phyloP scores from a whole-genome alignment of 2,329 filamentous ascomycete genomes.

The Aureobasidium sp. region DNA sequence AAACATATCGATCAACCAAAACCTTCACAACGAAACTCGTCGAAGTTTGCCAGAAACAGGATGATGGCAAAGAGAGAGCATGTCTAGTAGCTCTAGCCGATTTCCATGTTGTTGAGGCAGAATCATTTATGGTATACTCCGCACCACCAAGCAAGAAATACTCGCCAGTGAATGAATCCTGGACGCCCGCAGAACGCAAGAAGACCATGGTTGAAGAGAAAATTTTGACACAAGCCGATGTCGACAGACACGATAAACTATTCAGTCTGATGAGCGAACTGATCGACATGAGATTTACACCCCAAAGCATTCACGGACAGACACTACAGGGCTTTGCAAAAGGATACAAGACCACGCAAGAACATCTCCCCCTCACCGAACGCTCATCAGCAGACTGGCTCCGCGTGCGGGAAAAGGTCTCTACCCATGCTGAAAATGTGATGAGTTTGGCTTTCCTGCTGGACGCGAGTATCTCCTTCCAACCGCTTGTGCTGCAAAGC shows the following conservation, averaged over 20 bases:
- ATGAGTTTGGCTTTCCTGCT: slow-evolving; percentile 48
- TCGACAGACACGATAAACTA: slow-evolving; percentile 27
- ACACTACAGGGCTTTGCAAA: slow-evolving; percentile 50
- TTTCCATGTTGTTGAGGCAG: slow-evolving; percentile 50
- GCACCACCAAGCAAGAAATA: slow-evolving; percentile 40
- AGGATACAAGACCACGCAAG: slow-evolving; percentile 37
- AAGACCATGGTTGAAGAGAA: slow-evolving; percentile 30
- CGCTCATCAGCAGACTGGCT: slow-evolving; percentile 51
- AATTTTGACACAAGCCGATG: slow-evolving; percentile 28
- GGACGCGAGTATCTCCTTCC: slow-evolving; percentile 51
- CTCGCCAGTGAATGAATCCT: slow-evolving; percentile 31
- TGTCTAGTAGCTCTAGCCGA: slow-evolving; percentile 53
- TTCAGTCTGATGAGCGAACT: slow-evolving; percentile 37
- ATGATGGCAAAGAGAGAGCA: slow-evolving; percentile 40
- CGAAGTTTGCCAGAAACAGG: slow-evolving; percentile 47
- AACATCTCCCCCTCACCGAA: slow-evolving; percentile 41
- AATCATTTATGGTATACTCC: slow-evolving; percentile 42
- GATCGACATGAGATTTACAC: slow-evolving; percentile 43
- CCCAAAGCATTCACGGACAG: slow-evolving; percentile 49
- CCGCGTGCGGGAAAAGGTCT: slow-evolving; percentile 29
- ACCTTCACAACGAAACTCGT: slow-evolving; percentile 56
- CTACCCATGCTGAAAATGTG: slow-evolving; percentile 36
- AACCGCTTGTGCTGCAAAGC: slow-evolving; percentile 49
- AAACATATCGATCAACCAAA: slow-evolving; percentile 47
- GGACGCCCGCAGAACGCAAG: slow-evolving; percentile 23